Evolutionary conservation across 176 grass and related monocot genomes (phyloP), one percentile per base, ranked within the genome.

Genomic region (Triticum dicoccoides): DNA sequence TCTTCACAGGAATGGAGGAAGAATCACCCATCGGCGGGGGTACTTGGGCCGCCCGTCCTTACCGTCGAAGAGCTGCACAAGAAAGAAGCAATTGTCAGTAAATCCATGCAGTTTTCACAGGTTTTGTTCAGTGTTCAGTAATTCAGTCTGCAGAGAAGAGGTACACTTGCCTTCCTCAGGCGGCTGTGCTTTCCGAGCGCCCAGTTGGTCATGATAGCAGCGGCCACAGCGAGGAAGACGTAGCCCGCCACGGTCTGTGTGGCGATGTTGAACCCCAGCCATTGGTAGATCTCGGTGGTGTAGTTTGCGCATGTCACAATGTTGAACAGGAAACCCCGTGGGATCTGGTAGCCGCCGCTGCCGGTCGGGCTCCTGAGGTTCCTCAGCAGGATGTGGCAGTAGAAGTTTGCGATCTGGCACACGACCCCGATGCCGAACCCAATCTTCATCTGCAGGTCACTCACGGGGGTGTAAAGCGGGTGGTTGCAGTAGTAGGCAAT

Each of bases 281-380:
- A 99, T 59, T 99, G 94, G 88, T 99, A 99, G 87, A 99, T 99
- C 87, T 99, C 97, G 0, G 97, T 99, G 8, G 94, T 99, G 78
- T 99, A 99, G 73, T 99, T 99, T 3, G 97, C 97, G 3, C 97
- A 99, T 0, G 97, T 99, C 86, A 96, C 97, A 1, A 96, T 92
- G 88, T 99, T 96, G 85, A 99, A 99, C 87, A 99, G 78, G 82
- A 99, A 99, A 1, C 97, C 97, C 25, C 63, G 83, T 24, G 97
- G 97, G 73, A 99, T 99, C 88, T 96, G 97, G 69, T 96, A 99
- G 3, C 97, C 97, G 20, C 97, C 97, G 17, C 64, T 89, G 35
- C 97, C 94, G 2, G 80, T 81, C 3, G 94, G 97, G 67, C 92
- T 99, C 80, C 97, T 91, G 69, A 99, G 94, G 86, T 93, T 99